Percentiles rank a stretch among this genome's conserved stretches.
Evolutionary conservation across 768 basidiomycete species (phyloP).

Genomic region (Termitomyces bulborhizus): DNA sequence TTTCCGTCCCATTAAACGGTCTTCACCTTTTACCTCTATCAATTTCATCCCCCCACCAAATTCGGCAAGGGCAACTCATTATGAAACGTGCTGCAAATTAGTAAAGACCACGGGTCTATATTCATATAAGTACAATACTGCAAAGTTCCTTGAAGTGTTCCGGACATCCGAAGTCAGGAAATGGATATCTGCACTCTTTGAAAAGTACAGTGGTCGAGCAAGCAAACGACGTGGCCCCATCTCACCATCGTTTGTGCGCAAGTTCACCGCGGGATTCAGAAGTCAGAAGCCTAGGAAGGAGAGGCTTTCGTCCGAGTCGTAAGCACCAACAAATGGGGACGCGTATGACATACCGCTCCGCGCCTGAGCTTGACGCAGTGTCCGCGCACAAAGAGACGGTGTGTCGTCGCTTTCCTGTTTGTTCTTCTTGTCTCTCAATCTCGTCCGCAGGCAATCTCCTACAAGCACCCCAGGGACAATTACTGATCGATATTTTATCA

Average conservation of each 20-base stretch:
- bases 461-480: too few relatives aligned
- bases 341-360: background rate
- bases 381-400: too few relatives aligned
- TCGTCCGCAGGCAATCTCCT: too few relatives aligned
- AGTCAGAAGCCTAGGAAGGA: background rate
- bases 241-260: background rate
- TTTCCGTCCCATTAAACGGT: slow-evolving; percentile 42
- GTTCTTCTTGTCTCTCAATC: too few relatives aligned
- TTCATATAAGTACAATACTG: too few relatives aligned
- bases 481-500: too few relatives aligned
- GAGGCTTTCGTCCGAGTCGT: background rate
- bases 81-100: too few relatives aligned
- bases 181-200: background rate
- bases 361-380: background rate
- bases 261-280: background rate
- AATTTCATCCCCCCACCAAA: too few relatives aligned
- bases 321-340: background rate
- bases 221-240: background rate
- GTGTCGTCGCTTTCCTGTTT: too few relatives aligned
- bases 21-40: slow-evolving; percentile 27
- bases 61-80: too few relatives aligned
- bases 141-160: background rate
- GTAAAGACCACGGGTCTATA: too few relatives aligned
- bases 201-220: background rate
- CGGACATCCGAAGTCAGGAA: background rate